phyloP scores from a whole-genome alignment of 148 eudicot species.

The Amaranthus palmeri region DNA sequence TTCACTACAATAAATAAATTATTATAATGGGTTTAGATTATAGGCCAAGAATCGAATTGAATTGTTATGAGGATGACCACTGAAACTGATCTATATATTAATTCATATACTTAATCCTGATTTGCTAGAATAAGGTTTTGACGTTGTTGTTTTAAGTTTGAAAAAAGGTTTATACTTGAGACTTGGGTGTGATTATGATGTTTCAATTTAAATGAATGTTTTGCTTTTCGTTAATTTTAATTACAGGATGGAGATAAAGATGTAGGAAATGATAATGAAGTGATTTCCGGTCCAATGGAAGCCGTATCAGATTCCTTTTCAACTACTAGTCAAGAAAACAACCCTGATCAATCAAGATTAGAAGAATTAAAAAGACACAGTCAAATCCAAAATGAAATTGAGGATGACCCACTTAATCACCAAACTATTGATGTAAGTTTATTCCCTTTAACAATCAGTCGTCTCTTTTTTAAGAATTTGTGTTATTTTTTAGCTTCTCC shows the following conservation, averaged over 20 bases:
- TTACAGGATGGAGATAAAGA: constrained; percentile 8
- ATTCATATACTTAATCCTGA: too few relatives aligned
- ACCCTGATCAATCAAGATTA: constrained; percentile 8
- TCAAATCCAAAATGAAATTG: constrained; percentile 1
- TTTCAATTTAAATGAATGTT: neutral
- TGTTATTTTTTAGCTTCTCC: too few relatives aligned
- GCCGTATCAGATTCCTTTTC: constrained; percentile 17
- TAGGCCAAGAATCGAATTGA: too few relatives aligned
- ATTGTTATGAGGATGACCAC: too few relatives aligned
- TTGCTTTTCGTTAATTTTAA: neutral
- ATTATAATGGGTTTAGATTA: too few relatives aligned
- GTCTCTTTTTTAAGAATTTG: too few relatives aligned
- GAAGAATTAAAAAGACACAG: constrained; percentile 1
- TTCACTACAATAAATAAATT: neutral
- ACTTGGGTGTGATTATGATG: neutral
- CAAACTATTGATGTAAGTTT: constrained; percentile 8
- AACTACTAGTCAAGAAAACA: constrained; percentile 21
- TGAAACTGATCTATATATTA: too few relatives aligned
- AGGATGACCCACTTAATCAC: neutral
- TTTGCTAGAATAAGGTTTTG: too few relatives aligned
- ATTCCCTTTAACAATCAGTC: neutral
- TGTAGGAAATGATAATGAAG: neutral
- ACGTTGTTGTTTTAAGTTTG: too few relatives aligned
- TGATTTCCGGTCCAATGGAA: constrained; percentile 10
- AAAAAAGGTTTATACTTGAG: too few relatives aligned